Evolutionary conservation across 139 green algal genomes (phyloP), one percentile per base, ranked within the genome.

Genomic region (Volvox africanus): DNA sequence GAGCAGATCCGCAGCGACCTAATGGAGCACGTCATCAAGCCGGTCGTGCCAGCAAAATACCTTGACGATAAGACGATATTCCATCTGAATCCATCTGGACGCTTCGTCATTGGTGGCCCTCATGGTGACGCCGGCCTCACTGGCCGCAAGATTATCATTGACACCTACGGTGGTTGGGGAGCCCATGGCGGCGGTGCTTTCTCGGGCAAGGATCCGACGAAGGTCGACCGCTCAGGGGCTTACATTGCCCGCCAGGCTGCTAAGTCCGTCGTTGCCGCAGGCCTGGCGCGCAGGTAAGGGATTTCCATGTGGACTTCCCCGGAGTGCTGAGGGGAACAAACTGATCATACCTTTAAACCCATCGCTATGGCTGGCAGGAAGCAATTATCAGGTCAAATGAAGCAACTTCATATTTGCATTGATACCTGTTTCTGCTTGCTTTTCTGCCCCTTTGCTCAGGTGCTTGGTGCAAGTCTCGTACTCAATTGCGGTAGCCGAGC

Each of bases 131-230:
- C 98, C 78, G 98, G 98, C 71, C 96, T 99, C 77, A 99, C 98
- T 75, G 97, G 98, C 82, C 96, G 98, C 89, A 99, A 99, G 96
- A 99, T 99, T 95, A 99, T 99, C 95, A 99, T 99, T 88, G 98
- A 99, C 96, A 99, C 98, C 55, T 99, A 99, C 93, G 98, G 98
- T 55, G 98, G 98, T 88, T 99, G 98, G 98, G 98, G 98, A 83
- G 98, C 98, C 0, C 98, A 99, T 94, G 98, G 98, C 89, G 98
- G 98, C 80, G 98, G 98, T 82, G 98, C 98, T 84, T 99, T 99
- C 97, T 99, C 97, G 80, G 98, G 98, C 91, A 99, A 99, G 96
- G 97, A 99, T 93, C 95, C 95, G 61, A 97, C 95, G 77, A 97
- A 97, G 96, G 95, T 96, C 32, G 94, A 96, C 87, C 88, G 97